A percentile compares a stretch with the other conserved stretches of the same genome.
phyloP scores from a whole-genome alignment of 2,329 filamentous ascomycete genomes.

The Neonectria sp. region DNA sequence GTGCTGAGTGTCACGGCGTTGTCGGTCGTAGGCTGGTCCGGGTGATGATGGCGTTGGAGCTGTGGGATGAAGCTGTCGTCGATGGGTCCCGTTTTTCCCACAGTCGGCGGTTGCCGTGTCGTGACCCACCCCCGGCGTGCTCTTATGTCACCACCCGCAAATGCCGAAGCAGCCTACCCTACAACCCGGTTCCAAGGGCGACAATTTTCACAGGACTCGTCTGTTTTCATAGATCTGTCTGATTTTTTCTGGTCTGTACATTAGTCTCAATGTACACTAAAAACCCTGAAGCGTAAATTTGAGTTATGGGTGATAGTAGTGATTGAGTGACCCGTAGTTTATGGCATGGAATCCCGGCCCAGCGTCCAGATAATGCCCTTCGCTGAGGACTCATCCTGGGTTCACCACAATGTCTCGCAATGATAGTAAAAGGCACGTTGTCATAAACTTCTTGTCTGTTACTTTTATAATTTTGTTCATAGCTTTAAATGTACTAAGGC shows the following conservation, averaged over 20 bases:
- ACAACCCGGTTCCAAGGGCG: neutral
- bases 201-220: neutral
- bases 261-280: no score
- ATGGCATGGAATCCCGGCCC: no score
- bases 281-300: no score
- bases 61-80: conserved; percentile 46
- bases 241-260: neutral
- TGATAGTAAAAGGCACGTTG: neutral
- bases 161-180: conserved; percentile 5
- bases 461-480: conserved; percentile 6
- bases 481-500: conserved; percentile 25
- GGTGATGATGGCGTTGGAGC: conserved; percentile 45
- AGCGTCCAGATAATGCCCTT: no score
- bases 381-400: neutral
- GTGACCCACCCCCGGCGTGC: conserved; percentile 17
- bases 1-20: conserved; percentile 20
- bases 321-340: no score
- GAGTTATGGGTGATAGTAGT: no score
- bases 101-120: conserved; percentile 40
- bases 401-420: neutral
- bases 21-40: conserved; percentile 35
- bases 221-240: no score
- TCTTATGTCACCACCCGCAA: conserved; percentile 19
- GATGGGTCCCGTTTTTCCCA: conserved; percentile 46
- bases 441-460: neutral